phyloP scores from a whole-genome alignment of 2,329 filamentous ascomycete species.

The Mycogone perniciosa region DNA sequence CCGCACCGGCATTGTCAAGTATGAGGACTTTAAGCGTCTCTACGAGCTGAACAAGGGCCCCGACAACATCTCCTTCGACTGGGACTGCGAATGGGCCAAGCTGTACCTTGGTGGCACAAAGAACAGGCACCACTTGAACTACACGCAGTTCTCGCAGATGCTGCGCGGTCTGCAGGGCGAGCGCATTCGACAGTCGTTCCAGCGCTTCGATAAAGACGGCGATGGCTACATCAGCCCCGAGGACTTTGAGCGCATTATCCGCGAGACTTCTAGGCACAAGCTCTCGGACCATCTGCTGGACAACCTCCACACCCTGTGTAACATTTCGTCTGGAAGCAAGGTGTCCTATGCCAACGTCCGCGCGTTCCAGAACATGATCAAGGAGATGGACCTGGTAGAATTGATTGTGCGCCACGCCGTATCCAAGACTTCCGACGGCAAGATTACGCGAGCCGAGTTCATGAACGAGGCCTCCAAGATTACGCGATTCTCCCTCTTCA shows the following conservation, averaged over 20 bases:
- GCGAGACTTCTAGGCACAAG: constrained; percentile 90
- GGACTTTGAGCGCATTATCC: constrained; percentile 94
- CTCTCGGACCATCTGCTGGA: constrained; percentile 91
- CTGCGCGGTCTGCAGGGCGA: constrained; percentile 92
- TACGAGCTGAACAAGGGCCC: constrained; percentile 87
- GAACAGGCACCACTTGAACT: constrained; percentile 85
- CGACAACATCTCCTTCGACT: constrained; percentile 86
- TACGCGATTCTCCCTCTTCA: constrained; percentile 92
- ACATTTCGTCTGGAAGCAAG: constrained; percentile 84
- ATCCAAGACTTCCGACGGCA: constrained; percentile 75
- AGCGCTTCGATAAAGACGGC: constrained; percentile 80
- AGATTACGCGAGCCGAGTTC: constrained; percentile 91
- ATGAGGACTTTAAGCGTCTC: constrained; percentile 76
- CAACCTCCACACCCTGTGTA: constrained; percentile 88
- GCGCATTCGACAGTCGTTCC: constrained; percentile 91
- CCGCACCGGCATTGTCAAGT: constrained; percentile 77
- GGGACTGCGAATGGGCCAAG: constrained; percentile 93
- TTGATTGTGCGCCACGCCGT: constrained; percentile 85
- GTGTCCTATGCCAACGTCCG: constrained; percentile 97
- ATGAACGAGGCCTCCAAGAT: constrained; percentile 86
- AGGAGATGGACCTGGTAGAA: constrained; percentile 96
- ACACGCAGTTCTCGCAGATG: constrained; percentile 97
- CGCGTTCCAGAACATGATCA: constrained; percentile 96
- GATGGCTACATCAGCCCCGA: constrained; percentile 94
- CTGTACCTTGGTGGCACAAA: constrained; percentile 87